Evolutionary conservation across 2,329 filamentous ascomycete genomes (phyloP).

Genomic region (Neonectria neomacrospora): DNA sequence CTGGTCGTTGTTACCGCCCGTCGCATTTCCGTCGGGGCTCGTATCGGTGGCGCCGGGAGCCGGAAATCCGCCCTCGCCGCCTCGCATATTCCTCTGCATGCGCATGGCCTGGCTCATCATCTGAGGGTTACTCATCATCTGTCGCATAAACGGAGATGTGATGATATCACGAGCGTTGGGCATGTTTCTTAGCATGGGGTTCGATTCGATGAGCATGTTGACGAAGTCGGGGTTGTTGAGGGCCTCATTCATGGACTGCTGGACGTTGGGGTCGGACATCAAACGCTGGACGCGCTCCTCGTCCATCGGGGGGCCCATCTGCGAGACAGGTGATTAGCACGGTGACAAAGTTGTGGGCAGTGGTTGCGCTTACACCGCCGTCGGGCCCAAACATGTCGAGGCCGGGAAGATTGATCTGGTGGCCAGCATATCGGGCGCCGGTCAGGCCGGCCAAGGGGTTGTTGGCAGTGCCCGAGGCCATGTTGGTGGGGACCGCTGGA

Average conservation of each 20-base stretch:
- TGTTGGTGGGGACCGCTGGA: conserved; percentile 72
- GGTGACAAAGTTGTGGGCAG: background rate
- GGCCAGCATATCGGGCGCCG: conserved; percentile 91
- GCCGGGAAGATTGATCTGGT: conserved; percentile 83
- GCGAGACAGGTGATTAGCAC: conserved; percentile 27
- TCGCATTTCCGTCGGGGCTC: conserved; percentile 67
- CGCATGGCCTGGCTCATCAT: conserved; percentile 84
- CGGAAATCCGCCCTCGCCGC: conserved; percentile 74
- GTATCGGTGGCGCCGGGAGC: conserved; percentile 93
- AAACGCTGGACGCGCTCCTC: conserved; percentile 85
- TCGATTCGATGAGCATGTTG: conserved; percentile 93
- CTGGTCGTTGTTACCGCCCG: conserved; percentile 45
- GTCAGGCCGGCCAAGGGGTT: conserved; percentile 92
- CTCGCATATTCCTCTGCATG: conserved; percentile 79
- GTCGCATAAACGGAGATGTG: conserved; percentile 86
- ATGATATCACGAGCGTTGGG: conserved; percentile 86
- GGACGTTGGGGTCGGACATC: conserved; percentile 88
- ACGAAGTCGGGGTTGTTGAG: conserved; percentile 95
- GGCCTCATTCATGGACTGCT: conserved; percentile 90
- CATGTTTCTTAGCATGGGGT: conserved; percentile 81
- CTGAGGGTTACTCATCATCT: conserved; percentile 93
- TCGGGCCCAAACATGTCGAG: conserved; percentile 93
- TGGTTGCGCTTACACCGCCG: conserved; percentile 77
- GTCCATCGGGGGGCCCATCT: conserved; percentile 91
- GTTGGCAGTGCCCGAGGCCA: conserved; percentile 85